Base-by-base conservation (phyloP, 371 early-diverging fungal species). In the Entomophthora muscae region DNA sequence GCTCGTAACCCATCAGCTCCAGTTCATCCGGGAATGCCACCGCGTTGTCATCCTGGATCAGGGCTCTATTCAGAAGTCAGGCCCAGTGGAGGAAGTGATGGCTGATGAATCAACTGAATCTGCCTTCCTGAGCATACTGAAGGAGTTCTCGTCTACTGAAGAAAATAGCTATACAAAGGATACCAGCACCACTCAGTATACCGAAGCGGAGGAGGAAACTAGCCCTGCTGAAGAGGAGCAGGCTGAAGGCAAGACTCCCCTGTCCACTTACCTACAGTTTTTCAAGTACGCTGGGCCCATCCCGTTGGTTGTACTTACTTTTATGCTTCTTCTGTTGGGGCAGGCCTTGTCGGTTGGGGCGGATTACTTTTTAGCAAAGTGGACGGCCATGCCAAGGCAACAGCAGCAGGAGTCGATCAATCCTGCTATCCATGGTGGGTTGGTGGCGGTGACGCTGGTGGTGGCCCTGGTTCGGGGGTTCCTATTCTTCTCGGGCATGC, bases 61-160 rank as follows among this genome's bases (percentile, higher is more conserved):
- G 30, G 91, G 90, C 5, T 71, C 69, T 13, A 68, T 86, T 31
- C 74, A 78, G 31, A 84, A 80, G 61, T 75, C 80, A 29, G 91
- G 91, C 2, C 79, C 82, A 0, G 86, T 76, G 63, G 66, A 65
- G 22, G 83, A 88, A 65, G 72, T 90, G 31, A 78, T 84, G 59
- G 77, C 75, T 1, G 67, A 70, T 23, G 76, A 76, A 63, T 68
- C 71, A 29, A 70, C 71, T 42, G 64, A 74, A 27, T 71, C 72
- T 0, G 66, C 69, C 42, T 68, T 76, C 32, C 70, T 76, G 28
- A 59, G 21, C 24, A n/a, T 23, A 7, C 59, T 33, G 21, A 42
- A 33, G 10, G 59, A 32, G 3, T 59, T 42, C 12, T 32, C 33
- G 3, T 32, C 31, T 33, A 42, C 31, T 17, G 69, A 71, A 17